These are phyloP conservation scores for Neonectria ditissima DNA, from an alignment of 2,329 filamentous ascomycete species.

Conservation along the genomic window DNA sequence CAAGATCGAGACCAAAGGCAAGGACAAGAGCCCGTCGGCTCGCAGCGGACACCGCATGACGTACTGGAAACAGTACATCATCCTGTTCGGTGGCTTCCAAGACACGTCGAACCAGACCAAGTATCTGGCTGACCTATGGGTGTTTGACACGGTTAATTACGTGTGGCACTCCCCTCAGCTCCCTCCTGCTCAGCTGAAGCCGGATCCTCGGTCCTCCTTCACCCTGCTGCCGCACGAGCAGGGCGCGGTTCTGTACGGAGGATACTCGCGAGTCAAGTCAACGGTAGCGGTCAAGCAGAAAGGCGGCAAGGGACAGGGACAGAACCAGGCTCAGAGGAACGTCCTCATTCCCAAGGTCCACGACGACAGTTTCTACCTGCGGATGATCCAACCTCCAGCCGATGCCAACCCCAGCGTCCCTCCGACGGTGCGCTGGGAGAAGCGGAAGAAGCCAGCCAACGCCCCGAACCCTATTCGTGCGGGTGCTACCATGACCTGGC, in stretches of 20 bases:
- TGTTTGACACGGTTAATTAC: slow-evolving; percentile 92
- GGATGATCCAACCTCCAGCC: slow-evolving; percentile 77
- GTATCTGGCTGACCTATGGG: slow-evolving; percentile 93
- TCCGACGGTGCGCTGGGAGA: slow-evolving; percentile 89
- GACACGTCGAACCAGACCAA: slow-evolving; percentile 96
- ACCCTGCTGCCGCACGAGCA: slow-evolving; percentile 90
- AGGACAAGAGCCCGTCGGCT: slow-evolving; percentile 83
- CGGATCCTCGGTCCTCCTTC: slow-evolving; percentile 91
- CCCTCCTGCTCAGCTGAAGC: slow-evolving; percentile 84
- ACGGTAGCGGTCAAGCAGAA: slow-evolving; percentile 71
- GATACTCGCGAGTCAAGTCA: slow-evolving; percentile 91
- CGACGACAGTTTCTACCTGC: slow-evolving; percentile 93
- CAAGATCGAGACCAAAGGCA: slow-evolving; percentile 82
- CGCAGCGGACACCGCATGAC: slow-evolving; percentile 96
- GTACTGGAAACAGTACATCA: slow-evolving; percentile 95
- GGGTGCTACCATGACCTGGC: slow-evolving; percentile 92
- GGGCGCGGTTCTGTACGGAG: slow-evolving; percentile 90
- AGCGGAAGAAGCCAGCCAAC: slow-evolving; percentile 91
- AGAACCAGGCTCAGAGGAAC: slow-evolving; percentile 73
- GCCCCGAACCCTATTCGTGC: slow-evolving; percentile 84
- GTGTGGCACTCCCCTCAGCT: slow-evolving; percentile 83
- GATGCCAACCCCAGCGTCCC: slow-evolving; percentile 74
- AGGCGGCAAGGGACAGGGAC: slow-evolving; percentile 65
- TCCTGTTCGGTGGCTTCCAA: slow-evolving; percentile 96
- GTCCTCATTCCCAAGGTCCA: slow-evolving; percentile 89